Conservation (phyloP, 441 rosid genomes). For the Eutrema salsugineum region DNA sequence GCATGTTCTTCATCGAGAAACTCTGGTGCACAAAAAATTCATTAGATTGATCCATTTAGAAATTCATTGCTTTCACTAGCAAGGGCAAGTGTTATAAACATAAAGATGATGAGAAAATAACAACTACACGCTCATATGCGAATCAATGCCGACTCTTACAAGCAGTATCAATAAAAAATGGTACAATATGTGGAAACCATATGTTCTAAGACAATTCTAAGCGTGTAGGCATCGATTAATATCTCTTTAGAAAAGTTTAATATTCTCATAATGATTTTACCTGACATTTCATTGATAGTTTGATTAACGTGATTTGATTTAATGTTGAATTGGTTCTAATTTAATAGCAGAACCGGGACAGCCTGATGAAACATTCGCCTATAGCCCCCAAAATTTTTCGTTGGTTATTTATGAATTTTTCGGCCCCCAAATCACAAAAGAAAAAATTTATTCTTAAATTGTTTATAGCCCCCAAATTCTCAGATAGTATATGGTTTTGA, state of each 20-base stretch:
- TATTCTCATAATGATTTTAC: not conserved
- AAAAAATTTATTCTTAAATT: no score
- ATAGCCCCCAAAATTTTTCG: no score
- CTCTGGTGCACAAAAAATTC: constrained; percentile 38
- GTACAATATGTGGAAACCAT: not conserved
- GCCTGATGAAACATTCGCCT: no score
- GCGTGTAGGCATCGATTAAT: not conserved
- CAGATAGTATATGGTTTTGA: not conserved
- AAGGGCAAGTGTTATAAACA: not conserved
- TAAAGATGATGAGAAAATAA: not conserved
- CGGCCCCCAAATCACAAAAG: no score
- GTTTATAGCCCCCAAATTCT: no score
- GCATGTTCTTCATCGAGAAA: constrained; percentile 54
- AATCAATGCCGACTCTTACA: not conserved
- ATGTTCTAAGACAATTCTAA: not conserved
- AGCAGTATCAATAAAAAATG: not conserved
- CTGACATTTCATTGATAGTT: not conserved
- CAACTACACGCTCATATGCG: not conserved
- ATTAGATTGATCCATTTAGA: constrained; percentile 5
- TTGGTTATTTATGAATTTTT: no score
- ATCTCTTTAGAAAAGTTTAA: not conserved
- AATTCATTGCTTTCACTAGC: not conserved
- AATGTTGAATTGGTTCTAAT: not conserved
- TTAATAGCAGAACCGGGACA: no score
- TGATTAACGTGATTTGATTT: not conserved